These are phyloP conservation scores for Microsporum ferrugineum DNA, from an alignment of 2,329 filamentous ascomycete species.

Conservation along the genomic window DNA sequence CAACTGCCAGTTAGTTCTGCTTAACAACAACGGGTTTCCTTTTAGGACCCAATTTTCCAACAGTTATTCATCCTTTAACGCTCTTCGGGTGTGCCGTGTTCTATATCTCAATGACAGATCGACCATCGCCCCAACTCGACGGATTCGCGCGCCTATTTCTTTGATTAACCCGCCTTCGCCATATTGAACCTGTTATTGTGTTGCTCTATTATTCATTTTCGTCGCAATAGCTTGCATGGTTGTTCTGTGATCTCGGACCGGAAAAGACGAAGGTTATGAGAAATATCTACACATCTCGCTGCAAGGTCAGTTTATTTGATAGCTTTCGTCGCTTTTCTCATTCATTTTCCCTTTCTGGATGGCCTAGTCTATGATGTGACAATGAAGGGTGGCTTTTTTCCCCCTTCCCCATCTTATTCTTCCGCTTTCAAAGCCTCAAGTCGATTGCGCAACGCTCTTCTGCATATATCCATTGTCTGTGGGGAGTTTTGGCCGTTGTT, in stretches of 20 bases:
- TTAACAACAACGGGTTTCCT: not conserved
- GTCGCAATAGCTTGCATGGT: not conserved
- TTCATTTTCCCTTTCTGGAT: not conserved
- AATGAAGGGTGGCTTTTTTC: not conserved
- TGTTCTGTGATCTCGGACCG: not conserved
- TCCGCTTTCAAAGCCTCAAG: not conserved
- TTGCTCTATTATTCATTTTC: not conserved
- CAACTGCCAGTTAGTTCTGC: not conserved
- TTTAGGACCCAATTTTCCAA: not conserved
- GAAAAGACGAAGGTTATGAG: not conserved
- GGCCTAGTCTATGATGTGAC: not conserved
- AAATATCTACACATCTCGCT: not conserved
- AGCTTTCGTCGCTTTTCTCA: not conserved
- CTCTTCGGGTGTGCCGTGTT: not conserved
- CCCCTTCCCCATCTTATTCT: not conserved
- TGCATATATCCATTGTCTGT: not conserved
- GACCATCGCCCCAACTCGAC: not conserved
- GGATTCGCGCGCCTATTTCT: conserved; percentile 4
- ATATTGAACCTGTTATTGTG: not conserved
- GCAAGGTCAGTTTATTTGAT: not conserved
- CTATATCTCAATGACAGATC: not conserved
- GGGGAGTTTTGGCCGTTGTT: not conserved
- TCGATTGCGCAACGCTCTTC: not conserved
- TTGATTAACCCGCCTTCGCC: not conserved
- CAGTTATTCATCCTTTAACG: not conserved